Percentiles rank a stretch among this genome's conserved stretches.
phyloP scores from a whole-genome alignment of 169 alveolate genomes.

The Eimeria acervulina region DNA sequence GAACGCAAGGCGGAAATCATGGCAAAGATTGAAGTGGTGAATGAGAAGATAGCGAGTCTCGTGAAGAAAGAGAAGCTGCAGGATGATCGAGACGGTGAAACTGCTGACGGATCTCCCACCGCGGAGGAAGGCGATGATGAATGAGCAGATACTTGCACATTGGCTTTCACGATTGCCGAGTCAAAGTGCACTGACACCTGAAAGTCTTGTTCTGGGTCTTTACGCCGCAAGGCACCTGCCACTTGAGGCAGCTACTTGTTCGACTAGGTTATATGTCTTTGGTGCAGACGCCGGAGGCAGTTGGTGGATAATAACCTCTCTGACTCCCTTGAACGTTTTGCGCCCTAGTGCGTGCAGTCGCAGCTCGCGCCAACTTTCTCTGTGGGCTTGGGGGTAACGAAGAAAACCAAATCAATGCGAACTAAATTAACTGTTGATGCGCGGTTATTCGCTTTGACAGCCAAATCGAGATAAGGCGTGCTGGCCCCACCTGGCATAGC shows the following conservation, averaged over 20 bases:
- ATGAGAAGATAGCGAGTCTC: slow-evolving; percentile 38
- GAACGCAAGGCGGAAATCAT: slow-evolving; percentile 65
- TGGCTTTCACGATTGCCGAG: neutral
- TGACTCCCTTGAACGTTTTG: neutral
- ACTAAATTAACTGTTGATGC: neutral
- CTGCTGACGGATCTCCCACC: slow-evolving; percentile 57
- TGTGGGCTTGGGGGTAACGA: slow-evolving; percentile 7
- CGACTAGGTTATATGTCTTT: neutral
- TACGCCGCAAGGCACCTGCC: neutral
- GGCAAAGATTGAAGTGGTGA: slow-evolving; percentile 42
- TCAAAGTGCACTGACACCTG: neutral
- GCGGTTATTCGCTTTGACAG: neutral
- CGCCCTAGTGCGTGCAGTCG: neutral
- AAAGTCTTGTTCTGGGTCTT: neutral
- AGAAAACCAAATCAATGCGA: neutral
- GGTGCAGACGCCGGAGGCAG: neutral
- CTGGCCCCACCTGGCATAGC: neutral
- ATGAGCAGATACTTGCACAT: neutral
- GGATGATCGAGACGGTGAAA: slow-evolving; percentile 47
- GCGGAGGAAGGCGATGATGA: slow-evolving; percentile 68
- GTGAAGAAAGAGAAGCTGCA: slow-evolving; percentile 9
- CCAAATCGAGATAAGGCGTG: neutral
- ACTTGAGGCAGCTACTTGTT: neutral
- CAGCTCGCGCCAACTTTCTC: slow-evolving; percentile 22
- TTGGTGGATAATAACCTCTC: neutral